Conservation (phyloP, 352 stramenopile species). For the Elongisporangium anandrum region DNA sequence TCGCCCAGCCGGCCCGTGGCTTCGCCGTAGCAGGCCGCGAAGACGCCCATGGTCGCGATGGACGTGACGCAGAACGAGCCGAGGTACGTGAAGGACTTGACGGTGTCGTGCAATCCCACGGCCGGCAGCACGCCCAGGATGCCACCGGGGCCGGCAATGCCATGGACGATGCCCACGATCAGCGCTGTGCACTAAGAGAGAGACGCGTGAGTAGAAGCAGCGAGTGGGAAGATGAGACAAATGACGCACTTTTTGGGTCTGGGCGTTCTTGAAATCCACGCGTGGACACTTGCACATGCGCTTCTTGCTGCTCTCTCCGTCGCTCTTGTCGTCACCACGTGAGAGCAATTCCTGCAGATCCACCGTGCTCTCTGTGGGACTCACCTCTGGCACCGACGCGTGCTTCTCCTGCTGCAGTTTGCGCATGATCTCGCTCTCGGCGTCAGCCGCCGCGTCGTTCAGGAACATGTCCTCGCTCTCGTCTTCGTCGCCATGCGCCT, state of each 20-base stretch:
- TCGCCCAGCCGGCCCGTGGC: constrained; percentile 60
- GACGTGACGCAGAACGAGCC: constrained; percentile 86
- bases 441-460: neutral
- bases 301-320: constrained; percentile 14
- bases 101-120: constrained; percentile 78
- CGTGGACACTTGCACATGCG: constrained; percentile 32
- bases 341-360: constrained; percentile 45
- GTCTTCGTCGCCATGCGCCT: constrained; percentile 25
- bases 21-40: constrained; percentile 83
- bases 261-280: constrained; percentile 63
- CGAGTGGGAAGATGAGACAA: neutral
- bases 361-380: constrained; percentile 49
- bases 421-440: neutral
- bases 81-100: constrained; percentile 85
- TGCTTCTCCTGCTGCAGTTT: constrained; percentile 1
- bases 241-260: constrained; percentile 66
- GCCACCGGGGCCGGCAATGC: constrained; percentile 73
- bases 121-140: constrained; percentile 89
- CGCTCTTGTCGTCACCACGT: constrained; percentile 14
- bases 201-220: constrained; percentile 6
- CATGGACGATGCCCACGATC: constrained; percentile 87
- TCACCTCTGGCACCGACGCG: constrained; percentile 24
- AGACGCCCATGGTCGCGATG: constrained; percentile 89
- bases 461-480: constrained; percentile 2
- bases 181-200: constrained; percentile 63